Evolutionary conservation across 2,329 filamentous ascomycete species (phyloP), one percentile per base, ranked within the genome.

Genomic region (Cercospora sp.): DNA sequence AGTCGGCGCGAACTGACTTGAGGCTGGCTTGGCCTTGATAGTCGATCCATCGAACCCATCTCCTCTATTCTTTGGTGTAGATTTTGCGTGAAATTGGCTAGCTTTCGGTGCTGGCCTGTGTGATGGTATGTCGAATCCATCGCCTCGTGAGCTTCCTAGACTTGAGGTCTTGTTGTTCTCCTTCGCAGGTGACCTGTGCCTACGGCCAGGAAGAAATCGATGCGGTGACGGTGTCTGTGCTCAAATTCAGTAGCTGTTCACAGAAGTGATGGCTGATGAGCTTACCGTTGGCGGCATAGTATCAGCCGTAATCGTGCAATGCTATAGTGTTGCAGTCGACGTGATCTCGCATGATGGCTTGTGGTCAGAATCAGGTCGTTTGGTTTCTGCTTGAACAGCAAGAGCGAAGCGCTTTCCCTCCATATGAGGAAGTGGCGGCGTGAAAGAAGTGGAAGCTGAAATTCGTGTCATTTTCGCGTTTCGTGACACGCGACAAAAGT

Each of bases 171-270:
- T 61, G 30, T 72, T 74, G 28, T 68, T 40, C 2, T 63, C 55
- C 60, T 73, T 72, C 8, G 42, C 45, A 28, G 72, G 66, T 2
- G 72, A 68, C 5, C 61, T 58, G 13, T 71, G 70, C 8, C 63
- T 65, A n/a, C 53, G 57, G 3, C 69, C 69, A 18, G 71, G 57
- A 8, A 76, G 63, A 63, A 75, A 76, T n/a, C 74, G 70, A 63
- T 69, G 73, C 12, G 75, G 74, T 53, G 75, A 75, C 7, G 74
- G 74, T 16, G 72, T 72, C 75, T 75, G n/a, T 51, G 10, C 3
- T 10, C n/a, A 23, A 28, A 60, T 3, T 48, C 3, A 68, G 48
- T 64, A 55, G 31, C 18, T 1, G 5, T 33, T 59, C 55, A 36
- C 55, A 23, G 7, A 28, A 23, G 30, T 16, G 12, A 36, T 5